A percentile compares a stretch with the other conserved stretches of the same genome.
phyloP scores from a whole-genome alignment of 352 stramenopile species.

The Phytophthora brassicae region DNA sequence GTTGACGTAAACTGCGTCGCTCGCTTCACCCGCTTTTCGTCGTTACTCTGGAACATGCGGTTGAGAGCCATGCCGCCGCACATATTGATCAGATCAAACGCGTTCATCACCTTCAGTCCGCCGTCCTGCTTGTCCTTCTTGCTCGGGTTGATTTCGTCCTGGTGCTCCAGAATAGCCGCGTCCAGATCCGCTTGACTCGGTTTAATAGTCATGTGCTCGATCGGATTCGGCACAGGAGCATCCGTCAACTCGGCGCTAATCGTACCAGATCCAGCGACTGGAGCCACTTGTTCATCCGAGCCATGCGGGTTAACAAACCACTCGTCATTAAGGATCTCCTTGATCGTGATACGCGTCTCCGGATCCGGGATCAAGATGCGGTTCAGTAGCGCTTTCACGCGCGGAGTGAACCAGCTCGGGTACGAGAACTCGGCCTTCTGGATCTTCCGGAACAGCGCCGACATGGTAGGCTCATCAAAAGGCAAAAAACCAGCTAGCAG shows the following conservation, averaged over 20 bases:
- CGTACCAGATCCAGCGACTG: constrained; percentile 16
- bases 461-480: constrained; percentile 95
- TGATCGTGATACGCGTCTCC: constrained; percentile 79
- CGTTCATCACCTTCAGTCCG: constrained; percentile 88
- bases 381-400: constrained; percentile 89
- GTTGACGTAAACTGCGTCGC: constrained; percentile 88
- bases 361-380: constrained; percentile 94
- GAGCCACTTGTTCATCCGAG: constrained; percentile 28
- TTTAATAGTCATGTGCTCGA: constrained; percentile 69
- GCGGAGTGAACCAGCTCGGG: constrained; percentile 90
- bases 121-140: constrained; percentile 72
- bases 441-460: constrained; percentile 96
- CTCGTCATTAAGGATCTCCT: constrained; percentile 90
- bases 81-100: constrained; percentile 93
- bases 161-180: constrained; percentile 78
- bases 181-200: constrained; percentile 85
- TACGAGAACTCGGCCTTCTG: constrained; percentile 95
- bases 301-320: constrained; percentile 84
- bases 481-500: constrained; percentile 92
- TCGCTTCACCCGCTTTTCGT: constrained; percentile 85
- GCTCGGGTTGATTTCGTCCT: constrained; percentile 66
- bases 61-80: constrained; percentile 91
- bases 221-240: constrained; percentile 15
- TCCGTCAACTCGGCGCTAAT: constrained; percentile 23
- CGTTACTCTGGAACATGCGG: constrained; percentile 88